Percentiles rank a stretch among this genome's conserved stretches.
phyloP scores from a whole-genome alignment of 306 rosid species.

The Lithocarpus polystachyus region DNA sequence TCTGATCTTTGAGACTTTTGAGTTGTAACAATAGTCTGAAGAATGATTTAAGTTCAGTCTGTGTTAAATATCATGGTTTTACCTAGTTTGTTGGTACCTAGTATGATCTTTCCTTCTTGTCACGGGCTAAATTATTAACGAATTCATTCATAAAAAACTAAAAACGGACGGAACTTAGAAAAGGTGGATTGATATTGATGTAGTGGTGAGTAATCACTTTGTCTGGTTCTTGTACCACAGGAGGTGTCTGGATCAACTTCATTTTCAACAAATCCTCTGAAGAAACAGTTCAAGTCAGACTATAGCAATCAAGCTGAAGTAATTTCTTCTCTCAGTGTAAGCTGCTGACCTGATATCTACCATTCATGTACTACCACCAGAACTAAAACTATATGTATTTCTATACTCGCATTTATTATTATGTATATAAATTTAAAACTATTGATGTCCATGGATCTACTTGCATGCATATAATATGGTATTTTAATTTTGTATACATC shows the following conservation, averaged over 20 bases:
- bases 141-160: too few relatives aligned
- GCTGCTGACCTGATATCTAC: conserved; percentile 16
- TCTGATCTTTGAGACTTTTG: neutral
- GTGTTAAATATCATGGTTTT: neutral
- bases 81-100: neutral
- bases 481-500: neutral
- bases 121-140: neutral
- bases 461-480: neutral
- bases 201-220: neutral
- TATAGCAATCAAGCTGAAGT: conserved; percentile 13
- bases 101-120: neutral
- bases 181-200: neutral
- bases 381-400: neutral
- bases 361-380: neutral
- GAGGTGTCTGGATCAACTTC: conserved; percentile 24
- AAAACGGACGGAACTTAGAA: neutral
- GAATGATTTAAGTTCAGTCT: neutral
- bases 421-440: neutral
- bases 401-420: neutral
- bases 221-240: conserved; percentile 15
- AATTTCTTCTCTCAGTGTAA: conserved; percentile 40
- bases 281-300: conserved; percentile 14
- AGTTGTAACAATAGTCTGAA: neutral
- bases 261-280: conserved; percentile 19
- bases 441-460: neutral